These are phyloP conservation scores for Xanthoceras sorbifolium DNA, from an alignment of 345 rosid species.

Conservation along the genomic window DNA sequence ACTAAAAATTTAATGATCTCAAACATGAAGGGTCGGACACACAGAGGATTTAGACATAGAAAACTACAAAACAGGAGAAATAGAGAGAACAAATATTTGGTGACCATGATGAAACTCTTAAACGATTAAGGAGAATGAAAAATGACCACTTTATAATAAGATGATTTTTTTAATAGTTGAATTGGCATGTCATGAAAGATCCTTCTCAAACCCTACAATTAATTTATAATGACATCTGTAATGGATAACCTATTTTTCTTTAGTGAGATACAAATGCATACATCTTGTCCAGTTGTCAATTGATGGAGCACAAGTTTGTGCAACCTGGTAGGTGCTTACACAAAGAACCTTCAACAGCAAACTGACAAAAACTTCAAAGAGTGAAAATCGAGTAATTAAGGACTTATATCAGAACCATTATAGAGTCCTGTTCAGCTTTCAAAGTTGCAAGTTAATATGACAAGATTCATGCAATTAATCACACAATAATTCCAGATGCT, in stretches of 20 bases:
- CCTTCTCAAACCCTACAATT: neutral
- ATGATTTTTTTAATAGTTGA: neutral
- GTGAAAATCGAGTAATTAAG: neutral
- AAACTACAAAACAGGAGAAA: constrained; percentile 2
- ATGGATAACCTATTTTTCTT: neutral
- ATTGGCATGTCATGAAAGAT: neutral
- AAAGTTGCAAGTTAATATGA: neutral
- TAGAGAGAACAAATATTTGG: neutral
- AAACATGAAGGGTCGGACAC: neutral
- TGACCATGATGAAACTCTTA: neutral
- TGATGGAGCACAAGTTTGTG: neutral
- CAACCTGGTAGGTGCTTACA: neutral
- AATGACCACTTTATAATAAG: neutral
- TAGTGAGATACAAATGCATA: neutral
- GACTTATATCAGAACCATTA: neutral
- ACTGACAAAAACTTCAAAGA: neutral
- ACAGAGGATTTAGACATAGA: neutral
- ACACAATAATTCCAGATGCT: neutral
- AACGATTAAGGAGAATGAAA: neutral
- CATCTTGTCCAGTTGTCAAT: neutral
- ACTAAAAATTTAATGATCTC: neutral
- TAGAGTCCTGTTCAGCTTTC: neutral
- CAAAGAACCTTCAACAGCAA: neutral
- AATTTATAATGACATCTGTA: neutral
- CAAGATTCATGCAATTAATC: constrained; percentile 2